Base-by-base conservation (phyloP, 1,284 basidiomycete genomes). In the Fomitiporia mediterranea region DNA sequence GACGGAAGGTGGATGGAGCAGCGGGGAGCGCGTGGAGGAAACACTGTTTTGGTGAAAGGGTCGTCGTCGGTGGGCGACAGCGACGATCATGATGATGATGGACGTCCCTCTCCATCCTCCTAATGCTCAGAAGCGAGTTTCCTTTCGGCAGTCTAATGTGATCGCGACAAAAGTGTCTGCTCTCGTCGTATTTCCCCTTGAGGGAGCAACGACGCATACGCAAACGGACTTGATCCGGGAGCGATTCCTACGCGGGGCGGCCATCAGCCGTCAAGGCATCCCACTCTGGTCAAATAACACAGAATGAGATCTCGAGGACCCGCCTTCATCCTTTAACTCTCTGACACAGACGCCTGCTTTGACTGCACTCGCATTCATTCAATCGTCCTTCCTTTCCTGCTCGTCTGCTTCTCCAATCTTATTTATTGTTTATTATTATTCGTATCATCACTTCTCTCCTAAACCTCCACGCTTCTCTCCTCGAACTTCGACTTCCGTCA, bases 31-130 rank as follows among this genome's bases (percentile, higher is more conserved):
- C 2, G 17, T 44, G 42, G 23, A 25, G 42, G 32, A 34, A 34
- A 13, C 32, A 34, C 7, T 6, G 32, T 9, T 3, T 44, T 25
- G 42, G 23, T 7, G 7, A 25, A 44, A 46, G 44, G 44, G 44
- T 30, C 44, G 44, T 23, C 25, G 13, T 28, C 1, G 5, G 25
- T 17, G 44, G 13, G 44, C 25, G 44, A 46, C 44, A 46, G 44
- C 28, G 44, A 28, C 44, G 44, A 46, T 46, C 44, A 46, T 46
- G 44, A 46, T 46, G 25, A 32, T 46, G 44, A 46, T 46, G 27
- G 44, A 46, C 30, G 25, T 27, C 30, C 25, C 43, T 25, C 43
- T 42, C 39, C 23, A 27, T 46, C 28, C 5, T 46, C 15, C 44
- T 9, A 28, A 8, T 30, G 15, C 30, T 21, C 13, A 15, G 23